Base-by-base conservation (phyloP, 2,329 filamentous ascomycete species). In the Aspergillus hiratsukae region DNA sequence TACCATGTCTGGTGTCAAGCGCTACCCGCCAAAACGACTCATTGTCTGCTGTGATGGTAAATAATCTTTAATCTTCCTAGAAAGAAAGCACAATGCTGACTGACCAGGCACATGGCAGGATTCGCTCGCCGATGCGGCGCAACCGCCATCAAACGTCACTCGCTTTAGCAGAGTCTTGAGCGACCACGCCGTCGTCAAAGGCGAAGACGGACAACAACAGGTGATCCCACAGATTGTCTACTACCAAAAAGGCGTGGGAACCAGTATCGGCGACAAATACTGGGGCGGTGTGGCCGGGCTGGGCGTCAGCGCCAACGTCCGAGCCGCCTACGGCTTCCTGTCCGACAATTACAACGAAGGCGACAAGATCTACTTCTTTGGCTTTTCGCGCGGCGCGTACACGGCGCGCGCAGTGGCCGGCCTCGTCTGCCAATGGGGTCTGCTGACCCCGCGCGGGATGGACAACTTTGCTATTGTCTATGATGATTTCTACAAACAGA, bases 281-380 rank as follows among this genome's bases (percentile, higher is more conserved):
- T 55, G 59, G 25, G 64, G 63, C 41, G 64, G 64, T 64, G 57
- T 58, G 40, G 57, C 63, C 2, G 64, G 63, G 6, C 48, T 58
- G 19, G 64, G 63, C 21, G 49, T 67, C 23, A 65, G 61, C 28
- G 65, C 66, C 27, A 64, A 69, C 49, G 60, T 68, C 3, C 60
- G 65, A 17, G 60, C 64, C 0, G 66, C 64, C 1, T 69, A 83
- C 53, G 73, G 73, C 6, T 83, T 81, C 63, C 67, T 83, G 1
- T 74, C 76, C n/a, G 78, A 78, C 54, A 83, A 83, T 65, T 83
- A 78, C 61, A 69, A 75, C n/a, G 73, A 73, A 0, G 80, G 80
- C 54, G 81, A 80, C 53, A 73, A 80, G 60, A 77, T 80, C 51
- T 78, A 77, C 63, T 75, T 80, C 57, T 76, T 79, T 53, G 78